These are phyloP conservation scores for Dothidotthia symphoricarpi DNA, from an alignment of 2,329 filamentous ascomycete genomes.

Conservation along the genomic window DNA sequence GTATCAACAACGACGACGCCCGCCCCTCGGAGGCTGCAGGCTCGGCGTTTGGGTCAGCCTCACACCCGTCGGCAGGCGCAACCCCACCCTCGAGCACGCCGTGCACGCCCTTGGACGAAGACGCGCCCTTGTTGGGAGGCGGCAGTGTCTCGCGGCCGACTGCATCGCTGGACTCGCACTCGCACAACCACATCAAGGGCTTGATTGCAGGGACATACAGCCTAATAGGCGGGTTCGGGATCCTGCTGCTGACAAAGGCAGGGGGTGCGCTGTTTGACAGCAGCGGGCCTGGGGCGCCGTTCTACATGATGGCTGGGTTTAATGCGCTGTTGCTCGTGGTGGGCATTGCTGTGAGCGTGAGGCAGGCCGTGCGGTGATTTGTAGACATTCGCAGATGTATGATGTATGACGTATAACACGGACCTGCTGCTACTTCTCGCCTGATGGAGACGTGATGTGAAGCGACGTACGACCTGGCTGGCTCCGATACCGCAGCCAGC, in stretches of 20 bases:
- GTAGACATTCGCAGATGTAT: too few relatives aligned
- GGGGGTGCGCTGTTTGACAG: slow-evolving; percentile 84
- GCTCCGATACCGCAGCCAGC: too few relatives aligned
- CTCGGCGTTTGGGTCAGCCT: slow-evolving; percentile 9
- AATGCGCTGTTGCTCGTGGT: slow-evolving; percentile 69
- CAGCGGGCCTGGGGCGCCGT: slow-evolving; percentile 72
- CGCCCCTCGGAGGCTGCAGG: slow-evolving; percentile 4
- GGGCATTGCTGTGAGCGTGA: slow-evolving; percentile 19
- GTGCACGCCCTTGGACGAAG: slow-evolving; percentile 28
- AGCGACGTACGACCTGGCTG: too few relatives aligned
- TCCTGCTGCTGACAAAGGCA: slow-evolving; percentile 85
- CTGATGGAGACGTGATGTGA: too few relatives aligned
- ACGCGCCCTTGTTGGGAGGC: slow-evolving; percentile 26
- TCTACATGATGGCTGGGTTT: slow-evolving; percentile 91
- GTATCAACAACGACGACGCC: slow-evolving; percentile 60
- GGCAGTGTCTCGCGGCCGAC: slow-evolving; percentile 13
- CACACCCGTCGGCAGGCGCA: slow-evolving; percentile 34
- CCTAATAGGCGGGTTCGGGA: slow-evolving; percentile 83
- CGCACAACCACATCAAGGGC: slow-evolving; percentile 70
- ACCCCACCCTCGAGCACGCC: slow-evolving; percentile 34
- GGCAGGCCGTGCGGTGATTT: slow-evolving; percentile 13
- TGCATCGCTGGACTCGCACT: slow-evolving; percentile 16
- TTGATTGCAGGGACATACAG: slow-evolving; percentile 95
- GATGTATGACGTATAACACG: too few relatives aligned
- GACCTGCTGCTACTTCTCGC: too few relatives aligned